phyloP scores from a whole-genome alignment of 108 stramenopile genomes.

The Skeletonema costatum region DNA sequence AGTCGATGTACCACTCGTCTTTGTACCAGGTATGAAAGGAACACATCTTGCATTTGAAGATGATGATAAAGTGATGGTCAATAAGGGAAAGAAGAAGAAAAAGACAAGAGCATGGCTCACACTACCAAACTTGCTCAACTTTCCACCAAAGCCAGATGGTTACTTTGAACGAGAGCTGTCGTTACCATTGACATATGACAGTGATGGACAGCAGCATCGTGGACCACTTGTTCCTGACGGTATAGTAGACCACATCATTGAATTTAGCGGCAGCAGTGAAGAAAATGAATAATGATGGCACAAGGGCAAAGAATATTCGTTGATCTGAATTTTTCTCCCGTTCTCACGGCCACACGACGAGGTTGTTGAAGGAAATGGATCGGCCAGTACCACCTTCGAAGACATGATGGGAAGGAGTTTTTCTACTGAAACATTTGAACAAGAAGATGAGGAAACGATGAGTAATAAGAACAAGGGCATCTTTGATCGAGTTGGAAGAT shows the following conservation, averaged over 20 bases:
- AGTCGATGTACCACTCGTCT: constrained; percentile 48
- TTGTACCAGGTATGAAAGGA: constrained; percentile 62
- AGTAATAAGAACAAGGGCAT: constrained; percentile 12
- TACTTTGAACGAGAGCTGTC: constrained; percentile 48
- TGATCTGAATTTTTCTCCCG: constrained; percentile 44
- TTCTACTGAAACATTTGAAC: constrained; percentile 26
- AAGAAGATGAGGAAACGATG: constrained; percentile 13
- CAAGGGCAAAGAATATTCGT: constrained; percentile 17
- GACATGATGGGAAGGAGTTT: constrained; percentile 28
- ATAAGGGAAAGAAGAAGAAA: constrained; percentile 9
- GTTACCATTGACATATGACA: constrained; percentile 53
- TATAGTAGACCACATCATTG: constrained; percentile 58
- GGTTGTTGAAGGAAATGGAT: constrained; percentile 44
- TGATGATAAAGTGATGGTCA: constrained; percentile 1
- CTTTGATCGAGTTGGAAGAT: constrained; percentile 35
- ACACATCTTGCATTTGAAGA: constrained; percentile 51
- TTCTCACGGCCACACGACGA: constrained; percentile 56
- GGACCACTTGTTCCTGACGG: constrained; percentile 49
- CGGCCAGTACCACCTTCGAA: constrained; percentile 32
- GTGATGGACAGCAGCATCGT: constrained; percentile 38
- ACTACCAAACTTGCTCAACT: constrained; percentile 41
- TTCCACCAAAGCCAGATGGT: constrained; percentile 45
- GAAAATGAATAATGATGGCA: constrained; percentile 13
- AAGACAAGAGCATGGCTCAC: constrained; percentile 46
- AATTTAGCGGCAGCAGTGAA: constrained; percentile 29